Percentiles rank a stretch among this genome's conserved stretches.
Evolutionary conservation across 805 yeast genomes (phyloP).

Genomic region (Candida palmyrensis): DNA sequence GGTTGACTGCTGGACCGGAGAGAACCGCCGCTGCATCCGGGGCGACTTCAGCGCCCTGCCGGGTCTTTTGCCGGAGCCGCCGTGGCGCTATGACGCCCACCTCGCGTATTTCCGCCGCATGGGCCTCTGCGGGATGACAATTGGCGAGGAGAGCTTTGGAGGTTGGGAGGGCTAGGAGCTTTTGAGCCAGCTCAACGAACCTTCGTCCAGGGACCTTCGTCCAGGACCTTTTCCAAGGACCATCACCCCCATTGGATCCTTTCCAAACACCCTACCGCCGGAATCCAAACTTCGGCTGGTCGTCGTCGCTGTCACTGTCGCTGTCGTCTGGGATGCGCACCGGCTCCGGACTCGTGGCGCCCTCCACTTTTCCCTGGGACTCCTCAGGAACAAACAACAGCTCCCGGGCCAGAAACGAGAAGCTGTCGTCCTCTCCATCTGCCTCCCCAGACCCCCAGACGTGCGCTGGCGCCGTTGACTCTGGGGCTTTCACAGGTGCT

Average conservation of each 20-base stretch:
- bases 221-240: too few species aligned
- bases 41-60: slow-evolving; percentile 18
- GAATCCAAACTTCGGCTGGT: slow-evolving; percentile 30
- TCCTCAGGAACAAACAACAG: slow-evolving; percentile 7
- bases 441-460: neutral
- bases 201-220: too few species aligned
- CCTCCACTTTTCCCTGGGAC: too few species aligned
- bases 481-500: neutral
- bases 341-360: neutral
- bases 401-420: slow-evolving; percentile 2
- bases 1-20: slow-evolving; percentile 26
- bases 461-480: neutral
- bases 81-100: slow-evolving; percentile 23
- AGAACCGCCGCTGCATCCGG: slow-evolving; percentile 23
- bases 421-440: slow-evolving; percentile 1
- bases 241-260: too few species aligned
- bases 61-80: slow-evolving; percentile 9
- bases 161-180: too few species aligned
- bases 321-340: slow-evolving; percentile 8
- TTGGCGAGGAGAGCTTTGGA: too few species aligned
- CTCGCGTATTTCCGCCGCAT: slow-evolving; percentile 33
- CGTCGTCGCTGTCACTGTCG: slow-evolving; percentile 25
- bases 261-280: slow-evolving; percentile 13
- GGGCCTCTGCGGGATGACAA: slow-evolving; percentile 25
- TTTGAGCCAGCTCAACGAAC: too few species aligned